phyloP scores from a whole-genome alignment of 129 eudicot species.

The Pulicaria dysenterica region DNA sequence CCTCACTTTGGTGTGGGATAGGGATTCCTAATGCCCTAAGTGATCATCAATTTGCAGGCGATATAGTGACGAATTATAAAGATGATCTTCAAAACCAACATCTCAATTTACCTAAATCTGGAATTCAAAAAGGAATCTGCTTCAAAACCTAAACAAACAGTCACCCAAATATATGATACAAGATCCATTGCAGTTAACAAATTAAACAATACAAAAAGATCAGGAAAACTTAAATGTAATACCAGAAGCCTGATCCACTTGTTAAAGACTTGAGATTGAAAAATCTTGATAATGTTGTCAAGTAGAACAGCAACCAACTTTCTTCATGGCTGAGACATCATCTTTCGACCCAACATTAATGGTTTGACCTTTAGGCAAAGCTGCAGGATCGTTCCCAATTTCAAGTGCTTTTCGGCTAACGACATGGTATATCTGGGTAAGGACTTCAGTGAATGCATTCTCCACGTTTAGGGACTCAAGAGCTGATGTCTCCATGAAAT shows the following conservation, averaged over 20 bases:
- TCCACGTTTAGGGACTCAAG: conserved; percentile 70
- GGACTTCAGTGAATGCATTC: conserved; percentile 61
- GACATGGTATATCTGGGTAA: conserved; percentile 62
- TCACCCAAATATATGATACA: conserved; percentile 27
- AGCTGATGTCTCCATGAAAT: conserved; percentile 73
- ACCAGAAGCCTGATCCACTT: conserved; percentile 21
- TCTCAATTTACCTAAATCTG: conserved; percentile 3
- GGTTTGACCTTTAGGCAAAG: conserved; percentile 62
- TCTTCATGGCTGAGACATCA: conserved; percentile 59
- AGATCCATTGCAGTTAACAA: conserved; percentile 22
- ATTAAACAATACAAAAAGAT: conserved; percentile 24
- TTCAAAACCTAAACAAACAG: not conserved
- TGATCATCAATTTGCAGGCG: too few species aligned
- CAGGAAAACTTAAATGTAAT: conserved; percentile 9
- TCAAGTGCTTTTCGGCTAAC: conserved; percentile 71
- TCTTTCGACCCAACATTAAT: conserved; percentile 59
- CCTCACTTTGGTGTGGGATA: too few species aligned
- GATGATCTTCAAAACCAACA: not conserved
- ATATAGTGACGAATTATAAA: too few species aligned
- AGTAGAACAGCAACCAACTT: conserved; percentile 55
- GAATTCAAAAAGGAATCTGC: not conserved
- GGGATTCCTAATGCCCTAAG: too few species aligned
- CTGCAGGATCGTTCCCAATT: conserved; percentile 53
- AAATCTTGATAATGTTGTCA: conserved; percentile 18
- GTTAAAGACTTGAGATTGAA: conserved; percentile 22